phyloP scores from a whole-genome alignment of 164 flowering plant genomes.

The Macadamia integrifolia region DNA sequence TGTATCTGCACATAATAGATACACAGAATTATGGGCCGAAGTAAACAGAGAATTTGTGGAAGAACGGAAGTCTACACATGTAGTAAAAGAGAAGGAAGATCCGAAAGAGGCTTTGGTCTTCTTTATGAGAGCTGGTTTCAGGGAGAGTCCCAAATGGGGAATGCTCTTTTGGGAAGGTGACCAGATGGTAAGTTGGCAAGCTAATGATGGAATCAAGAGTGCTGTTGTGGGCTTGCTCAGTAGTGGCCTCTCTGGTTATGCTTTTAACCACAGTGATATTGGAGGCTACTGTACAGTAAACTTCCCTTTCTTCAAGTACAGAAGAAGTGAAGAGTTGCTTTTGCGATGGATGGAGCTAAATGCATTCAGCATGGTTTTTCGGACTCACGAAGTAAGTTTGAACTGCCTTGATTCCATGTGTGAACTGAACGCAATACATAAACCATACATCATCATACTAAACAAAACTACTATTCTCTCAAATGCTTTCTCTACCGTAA shows the following conservation, averaged over 20 bases:
- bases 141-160: constrained; percentile 76
- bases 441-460: not conserved
- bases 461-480: not conserved
- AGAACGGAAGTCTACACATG: constrained; percentile 48
- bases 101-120: constrained; percentile 56
- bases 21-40: constrained; percentile 85
- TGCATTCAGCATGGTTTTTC: constrained; percentile 70
- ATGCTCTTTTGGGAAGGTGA: constrained; percentile 92
- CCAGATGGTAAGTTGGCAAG: constrained; percentile 93
- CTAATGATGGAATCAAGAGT: constrained; percentile 85
- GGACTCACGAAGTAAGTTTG: constrained; percentile 74
- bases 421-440: not conserved
- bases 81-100: constrained; percentile 33
- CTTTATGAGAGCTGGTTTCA: constrained; percentile 85
- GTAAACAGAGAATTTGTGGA: constrained; percentile 74
- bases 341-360: constrained; percentile 79
- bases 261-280: constrained; percentile 82
- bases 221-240: constrained; percentile 79
- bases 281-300: constrained; percentile 88
- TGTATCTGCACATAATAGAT: constrained; percentile 71
- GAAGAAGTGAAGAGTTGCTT: constrained; percentile 71
- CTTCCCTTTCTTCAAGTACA: constrained; percentile 59
- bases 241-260: constrained; percentile 75
- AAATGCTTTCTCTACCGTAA: not conserved
- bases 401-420: not conserved